Conservation (phyloP, 2,329 filamentous ascomycete genomes). For the Alternaria triticimaculans region DNA sequence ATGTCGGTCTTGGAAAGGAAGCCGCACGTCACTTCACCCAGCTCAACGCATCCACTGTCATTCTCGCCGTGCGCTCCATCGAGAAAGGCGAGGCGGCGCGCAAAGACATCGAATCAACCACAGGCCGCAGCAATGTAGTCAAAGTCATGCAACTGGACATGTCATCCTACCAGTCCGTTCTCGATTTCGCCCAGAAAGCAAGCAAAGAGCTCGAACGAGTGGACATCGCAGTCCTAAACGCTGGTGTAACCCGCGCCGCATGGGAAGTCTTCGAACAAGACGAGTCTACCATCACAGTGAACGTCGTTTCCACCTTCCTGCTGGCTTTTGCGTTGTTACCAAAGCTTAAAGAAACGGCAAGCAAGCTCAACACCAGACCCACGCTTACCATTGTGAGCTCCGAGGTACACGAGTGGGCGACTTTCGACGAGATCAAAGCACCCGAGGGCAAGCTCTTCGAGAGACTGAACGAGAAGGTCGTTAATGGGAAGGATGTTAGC, state of each 20-base stretch:
- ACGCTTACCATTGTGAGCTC: conserved; percentile 43
- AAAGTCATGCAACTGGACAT: conserved; percentile 58
- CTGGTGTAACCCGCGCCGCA: conserved; percentile 39
- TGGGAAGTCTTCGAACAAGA: conserved; percentile 38
- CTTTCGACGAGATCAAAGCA: conserved; percentile 32
- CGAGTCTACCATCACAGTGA: conserved; percentile 48
- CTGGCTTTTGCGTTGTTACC: conserved; percentile 41
- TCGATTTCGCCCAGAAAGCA: conserved; percentile 39
- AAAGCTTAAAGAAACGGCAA: conserved; percentile 33
- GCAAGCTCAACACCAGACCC: conserved; percentile 29
- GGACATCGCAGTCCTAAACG: conserved; percentile 50
- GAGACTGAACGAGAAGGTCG: conserved; percentile 24
- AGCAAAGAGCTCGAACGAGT: conserved; percentile 34
- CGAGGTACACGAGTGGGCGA: conserved; percentile 39
- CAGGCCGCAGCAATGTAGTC: conserved; percentile 39
- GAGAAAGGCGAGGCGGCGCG: conserved; percentile 56
- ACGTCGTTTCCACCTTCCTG: conserved; percentile 50
- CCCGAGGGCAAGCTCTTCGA: conserved; percentile 38
- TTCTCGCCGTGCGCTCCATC: conserved; percentile 54
- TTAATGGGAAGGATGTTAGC: conserved; percentile 7
- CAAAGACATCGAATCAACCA: conserved; percentile 47
- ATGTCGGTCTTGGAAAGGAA: conserved; percentile 57
- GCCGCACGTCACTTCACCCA: conserved; percentile 52
- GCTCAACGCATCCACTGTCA: conserved; percentile 51
- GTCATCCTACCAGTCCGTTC: conserved; percentile 47